Conservation (phyloP, 164 flowering plant genomes). For the Macadamia tetraphylla region DNA sequence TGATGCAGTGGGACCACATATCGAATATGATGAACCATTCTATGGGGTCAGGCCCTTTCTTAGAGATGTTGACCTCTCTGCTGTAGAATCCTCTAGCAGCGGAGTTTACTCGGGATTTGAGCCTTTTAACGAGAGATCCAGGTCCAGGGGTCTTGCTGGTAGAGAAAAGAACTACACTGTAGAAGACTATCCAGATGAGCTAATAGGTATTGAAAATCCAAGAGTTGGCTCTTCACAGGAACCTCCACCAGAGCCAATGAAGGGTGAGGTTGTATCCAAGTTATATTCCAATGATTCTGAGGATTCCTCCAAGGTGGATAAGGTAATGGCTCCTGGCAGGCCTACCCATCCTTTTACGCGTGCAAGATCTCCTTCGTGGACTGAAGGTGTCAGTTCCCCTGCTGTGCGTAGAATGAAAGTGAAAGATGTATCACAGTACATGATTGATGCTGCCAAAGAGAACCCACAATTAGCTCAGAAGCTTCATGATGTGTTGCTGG, state of each 20-base stretch:
- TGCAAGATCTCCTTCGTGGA: conserved; percentile 95
- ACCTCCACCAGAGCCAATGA: conserved; percentile 12
- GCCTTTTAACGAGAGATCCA: conserved; percentile 31
- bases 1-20: conserved; percentile 61
- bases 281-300: conserved; percentile 12
- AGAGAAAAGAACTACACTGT: conserved; percentile 27
- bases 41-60: conserved; percentile 39
- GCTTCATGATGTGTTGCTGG: conserved; percentile 89
- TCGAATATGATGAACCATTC: conserved; percentile 46
- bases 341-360: conserved; percentile 42
- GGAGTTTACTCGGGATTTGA: conserved; percentile 40
- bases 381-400: conserved; percentile 91
- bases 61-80: conserved; percentile 42
- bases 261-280: conserved; percentile 29
- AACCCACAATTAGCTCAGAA: conserved; percentile 94
- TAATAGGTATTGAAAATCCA: conserved; percentile 10
- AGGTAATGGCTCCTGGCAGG: conserved; percentile 24
- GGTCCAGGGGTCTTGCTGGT: conserved; percentile 18
- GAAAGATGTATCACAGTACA: conserved; percentile 91
- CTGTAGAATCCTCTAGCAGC: conserved; percentile 50
- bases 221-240: conserved; percentile 14
- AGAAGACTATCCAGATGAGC: conserved; percentile 20
- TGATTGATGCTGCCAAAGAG: conserved; percentile 97
- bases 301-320: conserved; percentile 24
- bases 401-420: conserved; percentile 83